These are phyloP conservation scores for Dothideomycetes sp. DNA, from an alignment of 2,329 filamentous ascomycete genomes.

Conservation along the genomic window DNA sequence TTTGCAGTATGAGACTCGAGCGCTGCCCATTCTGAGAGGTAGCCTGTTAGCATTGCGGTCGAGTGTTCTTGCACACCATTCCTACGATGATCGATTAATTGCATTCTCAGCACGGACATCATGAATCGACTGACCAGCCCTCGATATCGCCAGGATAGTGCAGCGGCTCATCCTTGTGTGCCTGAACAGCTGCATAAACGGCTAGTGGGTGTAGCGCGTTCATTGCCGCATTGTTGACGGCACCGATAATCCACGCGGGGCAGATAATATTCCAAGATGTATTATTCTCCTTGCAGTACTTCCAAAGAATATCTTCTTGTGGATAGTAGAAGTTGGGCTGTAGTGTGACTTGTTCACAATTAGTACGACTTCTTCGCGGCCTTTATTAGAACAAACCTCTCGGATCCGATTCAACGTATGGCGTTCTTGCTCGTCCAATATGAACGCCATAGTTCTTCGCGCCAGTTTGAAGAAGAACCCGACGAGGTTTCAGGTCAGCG, in stretches of 20 bases:
- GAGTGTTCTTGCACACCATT: slow-evolving; percentile 29
- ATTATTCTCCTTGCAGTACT: slow-evolving; percentile 28
- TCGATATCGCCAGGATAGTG: slow-evolving; percentile 33
- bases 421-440: slow-evolving; percentile 32
- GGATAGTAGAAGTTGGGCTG: slow-evolving; percentile 46
- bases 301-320: slow-evolving; percentile 39
- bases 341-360: slow-evolving; percentile 27
- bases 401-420: slow-evolving; percentile 36
- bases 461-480: slow-evolving; percentile 40
- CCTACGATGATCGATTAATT: no score
- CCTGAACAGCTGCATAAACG: slow-evolving; percentile 39
- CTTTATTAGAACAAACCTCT: no score
- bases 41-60: slow-evolving; percentile 36
- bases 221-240: slow-evolving; percentile 39
- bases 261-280: slow-evolving; percentile 37
- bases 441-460: slow-evolving; percentile 43
- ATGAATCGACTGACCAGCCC: slow-evolving; percentile 39
- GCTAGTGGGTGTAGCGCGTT: slow-evolving; percentile 38
- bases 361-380: no score
- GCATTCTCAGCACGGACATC: no score
- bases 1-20: slow-evolving; percentile 26
- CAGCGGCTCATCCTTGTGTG: slow-evolving; percentile 29
- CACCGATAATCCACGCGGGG: slow-evolving; percentile 38
- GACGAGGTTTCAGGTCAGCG: slow-evolving; percentile 31
- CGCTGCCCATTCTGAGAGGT: slow-evolving; percentile 40